Evolutionary conservation across 805 yeast species (phyloP).

Genomic region (Suhomyces emberorum): DNA sequence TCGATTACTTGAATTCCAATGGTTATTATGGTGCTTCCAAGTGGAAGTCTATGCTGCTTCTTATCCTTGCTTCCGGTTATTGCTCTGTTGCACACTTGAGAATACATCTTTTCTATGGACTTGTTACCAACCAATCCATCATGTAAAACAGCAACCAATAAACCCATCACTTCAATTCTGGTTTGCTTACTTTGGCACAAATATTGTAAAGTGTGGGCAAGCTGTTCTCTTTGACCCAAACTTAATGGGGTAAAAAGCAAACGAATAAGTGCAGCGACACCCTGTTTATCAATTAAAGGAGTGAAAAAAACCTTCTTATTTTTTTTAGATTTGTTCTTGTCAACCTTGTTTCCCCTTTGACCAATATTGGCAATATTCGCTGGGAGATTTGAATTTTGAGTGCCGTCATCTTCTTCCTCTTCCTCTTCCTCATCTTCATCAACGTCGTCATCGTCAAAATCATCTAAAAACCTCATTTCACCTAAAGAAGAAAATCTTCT

Average conservation of each 20-base stretch:
- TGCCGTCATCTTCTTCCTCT: conserved; percentile 2
- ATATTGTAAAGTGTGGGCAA: conserved; percentile 63
- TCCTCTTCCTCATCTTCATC: conserved; percentile 16
- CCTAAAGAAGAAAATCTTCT: conserved; percentile 30
- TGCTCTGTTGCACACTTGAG: conserved; percentile 53
- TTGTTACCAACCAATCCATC: conserved; percentile 68
- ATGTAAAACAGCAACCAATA: conserved; percentile 63
- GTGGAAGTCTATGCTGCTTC: conserved; percentile 42
- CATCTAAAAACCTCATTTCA: conserved; percentile 22
- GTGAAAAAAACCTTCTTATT: conserved; percentile 46
- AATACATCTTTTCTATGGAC: conserved; percentile 60
- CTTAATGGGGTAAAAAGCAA: conserved; percentile 72
- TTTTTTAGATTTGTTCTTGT: conserved; percentile 6
- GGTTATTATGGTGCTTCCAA: conserved; percentile 60
- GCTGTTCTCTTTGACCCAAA: conserved; percentile 55
- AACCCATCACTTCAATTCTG: conserved; percentile 67
- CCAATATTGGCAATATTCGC: neutral
- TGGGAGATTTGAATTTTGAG: neutral
- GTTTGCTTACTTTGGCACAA: conserved; percentile 77
- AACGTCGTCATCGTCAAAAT: conserved; percentile 19
- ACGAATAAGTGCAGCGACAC: conserved; percentile 69
- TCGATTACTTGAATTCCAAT: conserved; percentile 79
- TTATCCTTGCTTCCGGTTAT: conserved; percentile 6
- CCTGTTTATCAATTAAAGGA: conserved; percentile 71
- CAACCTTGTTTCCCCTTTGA: conserved; percentile 7